Conservation (phyloP, 2,329 filamentous ascomycete species). For the Stagonosporopsis vannaccii region DNA sequence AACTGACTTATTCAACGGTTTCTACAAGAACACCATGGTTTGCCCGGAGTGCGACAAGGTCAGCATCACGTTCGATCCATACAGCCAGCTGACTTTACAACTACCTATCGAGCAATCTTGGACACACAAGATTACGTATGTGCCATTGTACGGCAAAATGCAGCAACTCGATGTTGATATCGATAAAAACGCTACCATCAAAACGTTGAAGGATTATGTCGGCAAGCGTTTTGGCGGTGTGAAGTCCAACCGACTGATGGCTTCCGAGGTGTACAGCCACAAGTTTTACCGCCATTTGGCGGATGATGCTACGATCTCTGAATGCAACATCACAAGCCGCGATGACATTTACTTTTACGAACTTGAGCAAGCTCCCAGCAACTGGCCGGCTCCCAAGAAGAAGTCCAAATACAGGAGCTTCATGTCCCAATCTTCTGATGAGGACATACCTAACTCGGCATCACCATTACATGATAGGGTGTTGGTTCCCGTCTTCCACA, state of each 20-base stretch:
- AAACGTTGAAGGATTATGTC: slow-evolving; percentile 69
- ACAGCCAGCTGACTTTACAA: slow-evolving; percentile 91
- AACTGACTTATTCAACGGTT: slow-evolving; percentile 92
- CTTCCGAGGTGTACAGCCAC: slow-evolving; percentile 80
- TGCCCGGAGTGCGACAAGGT: slow-evolving; percentile 92
- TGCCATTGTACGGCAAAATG: slow-evolving; percentile 75
- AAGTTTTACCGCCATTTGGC: slow-evolving; percentile 89
- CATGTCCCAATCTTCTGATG: slow-evolving; percentile 51
- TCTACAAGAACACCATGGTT: slow-evolving; percentile 97
- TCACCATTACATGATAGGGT: slow-evolving; percentile 70
- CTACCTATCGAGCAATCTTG: slow-evolving; percentile 87
- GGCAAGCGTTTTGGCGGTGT: slow-evolving; percentile 62
- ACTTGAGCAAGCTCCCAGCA: slow-evolving; percentile 79
- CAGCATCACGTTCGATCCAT: slow-evolving; percentile 98
- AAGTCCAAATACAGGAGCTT: slow-evolving; percentile 57
- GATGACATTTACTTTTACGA: slow-evolving; percentile 78
- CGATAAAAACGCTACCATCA: slow-evolving; percentile 76
- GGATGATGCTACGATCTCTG: slow-evolving; percentile 69
- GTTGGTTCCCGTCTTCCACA: slow-evolving; percentile 75
- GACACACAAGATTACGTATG: slow-evolving; percentile 76
- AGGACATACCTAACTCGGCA: slow-evolving; percentile 62
- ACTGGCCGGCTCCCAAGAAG: slow-evolving; percentile 69
- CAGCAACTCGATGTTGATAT: slow-evolving; percentile 79
- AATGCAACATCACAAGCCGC: slow-evolving; percentile 68
- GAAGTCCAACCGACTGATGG: slow-evolving; percentile 71